Evolutionary conservation across 2,329 filamentous ascomycete genomes (phyloP).

Genomic region (Aspergillus japonicus): DNA sequence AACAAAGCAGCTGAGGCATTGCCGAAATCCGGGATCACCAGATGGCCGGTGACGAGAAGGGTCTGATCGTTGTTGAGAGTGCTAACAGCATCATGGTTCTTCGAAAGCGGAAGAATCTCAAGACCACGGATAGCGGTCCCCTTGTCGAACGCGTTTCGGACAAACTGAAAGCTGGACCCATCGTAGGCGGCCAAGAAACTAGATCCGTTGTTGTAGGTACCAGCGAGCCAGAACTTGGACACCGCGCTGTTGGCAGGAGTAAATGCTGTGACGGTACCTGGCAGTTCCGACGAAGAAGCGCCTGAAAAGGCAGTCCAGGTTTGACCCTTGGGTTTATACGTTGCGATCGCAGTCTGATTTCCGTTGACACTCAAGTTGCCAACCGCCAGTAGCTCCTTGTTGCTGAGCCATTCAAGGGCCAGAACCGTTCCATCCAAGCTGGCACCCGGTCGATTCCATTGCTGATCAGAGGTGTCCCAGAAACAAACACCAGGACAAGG

Average conservation of each 20-base stretch:
- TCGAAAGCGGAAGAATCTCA: constrained; percentile 72
- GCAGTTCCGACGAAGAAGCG: constrained; percentile 55
- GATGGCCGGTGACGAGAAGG: constrained; percentile 80
- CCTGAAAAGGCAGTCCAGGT: constrained; percentile 63
- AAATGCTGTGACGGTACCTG: constrained; percentile 76
- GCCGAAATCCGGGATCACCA: constrained; percentile 73
- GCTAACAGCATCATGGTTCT: constrained; percentile 63
- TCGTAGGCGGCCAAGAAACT: constrained; percentile 82
- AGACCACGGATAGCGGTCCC: constrained; percentile 73
- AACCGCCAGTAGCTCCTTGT: constrained; percentile 70
- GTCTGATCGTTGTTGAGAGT: constrained; percentile 67
- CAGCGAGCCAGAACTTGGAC: constrained; percentile 78
- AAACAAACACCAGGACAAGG: constrained; percentile 79
- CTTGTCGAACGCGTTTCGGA: constrained; percentile 61
- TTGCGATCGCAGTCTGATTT: constrained; percentile 66
- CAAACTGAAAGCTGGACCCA: constrained; percentile 66
- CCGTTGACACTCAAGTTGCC: constrained; percentile 71
- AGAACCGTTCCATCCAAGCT: constrained; percentile 69
- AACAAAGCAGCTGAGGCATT: constrained; percentile 82
- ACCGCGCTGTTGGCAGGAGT: constrained; percentile 70
- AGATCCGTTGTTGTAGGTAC: constrained; percentile 65
- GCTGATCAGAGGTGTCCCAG: constrained; percentile 66
- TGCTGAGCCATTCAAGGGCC: constrained; percentile 72
- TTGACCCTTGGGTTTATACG: constrained; percentile 67
- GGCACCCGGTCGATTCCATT: constrained; percentile 79